These are phyloP conservation scores for Lyophyllum atratum DNA, from an alignment of 768 basidiomycete species.

Conservation along the genomic window DNA sequence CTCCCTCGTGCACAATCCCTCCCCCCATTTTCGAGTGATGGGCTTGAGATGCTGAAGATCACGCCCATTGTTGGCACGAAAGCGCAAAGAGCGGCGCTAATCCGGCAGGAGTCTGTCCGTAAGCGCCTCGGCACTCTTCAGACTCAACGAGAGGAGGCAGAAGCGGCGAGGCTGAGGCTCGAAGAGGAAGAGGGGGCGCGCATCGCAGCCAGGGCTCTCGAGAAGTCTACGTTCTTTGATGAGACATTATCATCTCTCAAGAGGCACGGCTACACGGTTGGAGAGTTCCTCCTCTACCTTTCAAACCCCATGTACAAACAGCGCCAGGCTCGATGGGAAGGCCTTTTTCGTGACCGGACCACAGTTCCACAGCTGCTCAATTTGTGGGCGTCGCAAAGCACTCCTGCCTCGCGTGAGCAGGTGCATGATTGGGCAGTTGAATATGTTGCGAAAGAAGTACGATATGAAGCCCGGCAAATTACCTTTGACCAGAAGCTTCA, in stretches of 20 bases:
- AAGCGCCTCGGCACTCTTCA: constrained; percentile 1
- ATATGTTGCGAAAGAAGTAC: no score
- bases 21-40: constrained; percentile 9
- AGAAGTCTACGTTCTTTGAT: constrained; percentile 4
- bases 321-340: constrained; percentile 18
- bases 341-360: constrained; percentile 1
- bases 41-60: neutral
- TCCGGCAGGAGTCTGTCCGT: neutral
- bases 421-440: no score
- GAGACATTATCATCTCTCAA: constrained; percentile 4
- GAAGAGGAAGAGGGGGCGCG: neutral
- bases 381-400: no score
- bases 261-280: constrained; percentile 10
- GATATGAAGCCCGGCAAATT: no score
- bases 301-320: constrained; percentile 23
- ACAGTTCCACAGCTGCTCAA: constrained; percentile 7
- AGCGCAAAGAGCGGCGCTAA: neutral
- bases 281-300: constrained; percentile 25
- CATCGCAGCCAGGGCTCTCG: neutral
- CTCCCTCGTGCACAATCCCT: neutral
- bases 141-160: neutral
- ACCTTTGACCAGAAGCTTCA: no score
- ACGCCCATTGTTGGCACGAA: constrained; percentile 6
- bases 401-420: neutral
- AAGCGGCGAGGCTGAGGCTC: neutral